A percentile compares a stretch with the other conserved stretches of the same genome.
Conservation (phyloP, 176 grass and related monocot species). For the Eragrostis nindensis region DNA sequence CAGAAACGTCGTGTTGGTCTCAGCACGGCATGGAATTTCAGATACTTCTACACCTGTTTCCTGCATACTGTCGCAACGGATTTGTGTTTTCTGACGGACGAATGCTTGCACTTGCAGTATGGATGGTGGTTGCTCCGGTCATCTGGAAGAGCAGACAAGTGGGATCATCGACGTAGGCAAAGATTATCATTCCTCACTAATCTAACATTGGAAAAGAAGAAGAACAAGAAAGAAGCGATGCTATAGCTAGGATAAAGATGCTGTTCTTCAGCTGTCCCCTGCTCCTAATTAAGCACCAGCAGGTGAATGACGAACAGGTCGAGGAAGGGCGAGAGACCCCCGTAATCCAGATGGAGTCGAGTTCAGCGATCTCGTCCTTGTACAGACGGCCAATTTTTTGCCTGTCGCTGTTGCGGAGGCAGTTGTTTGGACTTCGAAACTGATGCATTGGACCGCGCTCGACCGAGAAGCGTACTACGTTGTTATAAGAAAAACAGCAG, state of each 20-base stretch:
- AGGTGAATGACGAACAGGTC: background rate
- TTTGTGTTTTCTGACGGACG: background rate
- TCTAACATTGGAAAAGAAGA: background rate
- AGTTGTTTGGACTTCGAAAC: background rate
- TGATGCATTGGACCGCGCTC: background rate
- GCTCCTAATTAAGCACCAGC: background rate
- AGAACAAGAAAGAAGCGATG: background rate
- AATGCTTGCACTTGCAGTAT: constrained; percentile 46
- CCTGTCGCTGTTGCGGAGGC: background rate
- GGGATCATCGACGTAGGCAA: constrained; percentile 48
- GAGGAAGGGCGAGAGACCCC: background rate
- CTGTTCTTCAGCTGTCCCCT: background rate
- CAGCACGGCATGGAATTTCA: no score
- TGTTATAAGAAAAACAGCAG: no score
- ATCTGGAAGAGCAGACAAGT: constrained; percentile 61
- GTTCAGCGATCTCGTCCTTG: background rate
- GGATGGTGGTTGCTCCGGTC: constrained; percentile 67
- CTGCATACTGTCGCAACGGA: background rate
- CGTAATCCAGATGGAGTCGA: background rate
- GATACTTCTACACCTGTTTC: no score
- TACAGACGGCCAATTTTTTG: constrained; percentile 23
- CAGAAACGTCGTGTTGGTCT: background rate
- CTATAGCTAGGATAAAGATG: background rate
- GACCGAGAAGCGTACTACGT: background rate
- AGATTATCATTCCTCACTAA: background rate